Base-by-base conservation (phyloP, 257 asterid genomes). In the Prunella vulgaris region DNA sequence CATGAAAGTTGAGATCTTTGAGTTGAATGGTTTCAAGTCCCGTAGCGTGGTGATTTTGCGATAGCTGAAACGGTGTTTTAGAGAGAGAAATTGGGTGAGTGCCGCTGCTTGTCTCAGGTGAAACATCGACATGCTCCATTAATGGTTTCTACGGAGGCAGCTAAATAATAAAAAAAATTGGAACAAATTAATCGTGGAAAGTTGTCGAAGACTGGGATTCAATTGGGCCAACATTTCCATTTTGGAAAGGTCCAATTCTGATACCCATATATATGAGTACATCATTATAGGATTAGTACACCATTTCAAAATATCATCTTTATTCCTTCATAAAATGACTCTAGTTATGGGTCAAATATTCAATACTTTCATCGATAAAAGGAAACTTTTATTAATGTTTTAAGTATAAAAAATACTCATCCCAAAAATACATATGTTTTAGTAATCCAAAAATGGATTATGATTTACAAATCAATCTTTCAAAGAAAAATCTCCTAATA, bases 1-100 rank as follows among this genome's bases (percentile, higher is more conserved):
- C 95, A 88, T 85, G 35, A 66, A 70, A 27, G 2, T 17, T 9
- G 95, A 82, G 7, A 85, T 77, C 84, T 79, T 82, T 54, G 92
- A 84, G 77, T 88, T 88, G 76, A 88, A 49, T 44, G 83, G 84
- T 54, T 78, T 85, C 69, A 84, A 28, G 76, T 77, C 74, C 53
- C 68, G 69, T 15, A 68, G 4, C 38, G 86, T 58, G 3, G 85
- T 20, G 24, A 66, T 0, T 9, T 66, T 30, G 3, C 73, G 81
- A 27, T 10, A 53, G 10, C 33, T 25, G 65, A 59, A 32, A 62
- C 44, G 32, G 51, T 32, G 81, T 46, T 52, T 77, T 15, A 30
- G 44, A 35, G 46, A 63, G 64, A 78, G 38, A 28, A 35, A 12
- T 28, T 73, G 75, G 48, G 72, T 10, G 53, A 51, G 51, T 5